A percentile compares a stretch with the other conserved stretches of the same genome.
Conservation (phyloP, 768 basidiomycete species). For the Leucocoprinus sp. region DNA sequence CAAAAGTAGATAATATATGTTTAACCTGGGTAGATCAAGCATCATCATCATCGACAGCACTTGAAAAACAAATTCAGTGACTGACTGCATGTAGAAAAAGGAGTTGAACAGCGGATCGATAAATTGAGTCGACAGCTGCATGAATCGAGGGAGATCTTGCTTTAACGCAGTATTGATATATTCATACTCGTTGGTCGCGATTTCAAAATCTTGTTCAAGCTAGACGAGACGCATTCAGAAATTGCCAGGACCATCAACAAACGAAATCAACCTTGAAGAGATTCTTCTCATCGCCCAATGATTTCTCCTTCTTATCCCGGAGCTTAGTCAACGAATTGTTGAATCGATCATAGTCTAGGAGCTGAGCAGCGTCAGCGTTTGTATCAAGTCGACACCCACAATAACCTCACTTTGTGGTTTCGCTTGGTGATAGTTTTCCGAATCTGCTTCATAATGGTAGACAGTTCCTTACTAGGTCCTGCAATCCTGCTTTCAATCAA, state of each 20-base stretch:
- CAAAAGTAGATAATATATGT: conserved; percentile 88
- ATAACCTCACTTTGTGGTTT: conserved; percentile 75
- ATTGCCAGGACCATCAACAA: not conserved
- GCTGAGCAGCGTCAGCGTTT: conserved; percentile 28
- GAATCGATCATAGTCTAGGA: conserved; percentile 91
- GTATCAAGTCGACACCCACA: conserved; percentile 3
- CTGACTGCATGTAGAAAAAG: conserved; percentile 99
- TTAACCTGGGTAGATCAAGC: conserved; percentile 47
- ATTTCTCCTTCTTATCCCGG: conserved; percentile 98
- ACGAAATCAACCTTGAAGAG: conserved; percentile 70
- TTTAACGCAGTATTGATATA: conserved; percentile 88
- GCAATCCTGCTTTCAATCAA: conserved; percentile 83
- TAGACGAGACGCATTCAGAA: conserved; percentile 23
- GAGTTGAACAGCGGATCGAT: conserved; percentile 98
- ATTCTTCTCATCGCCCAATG: conserved; percentile 92
- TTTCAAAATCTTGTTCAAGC: conserved; percentile 95
- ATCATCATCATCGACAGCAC: not conserved
- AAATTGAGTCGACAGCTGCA: conserved; percentile 79
- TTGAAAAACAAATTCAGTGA: conserved; percentile 15
- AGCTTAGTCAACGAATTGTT: conserved; percentile 95
- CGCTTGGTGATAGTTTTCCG: conserved; percentile 94
- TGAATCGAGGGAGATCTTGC: conserved; percentile 88
- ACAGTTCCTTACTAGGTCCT: conserved; percentile 84
- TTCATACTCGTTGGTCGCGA: conserved; percentile 88
- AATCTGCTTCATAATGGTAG: conserved; percentile 78